phyloP scores from a whole-genome alignment of 129 eudicot species.

The Flaveria linearis region DNA sequence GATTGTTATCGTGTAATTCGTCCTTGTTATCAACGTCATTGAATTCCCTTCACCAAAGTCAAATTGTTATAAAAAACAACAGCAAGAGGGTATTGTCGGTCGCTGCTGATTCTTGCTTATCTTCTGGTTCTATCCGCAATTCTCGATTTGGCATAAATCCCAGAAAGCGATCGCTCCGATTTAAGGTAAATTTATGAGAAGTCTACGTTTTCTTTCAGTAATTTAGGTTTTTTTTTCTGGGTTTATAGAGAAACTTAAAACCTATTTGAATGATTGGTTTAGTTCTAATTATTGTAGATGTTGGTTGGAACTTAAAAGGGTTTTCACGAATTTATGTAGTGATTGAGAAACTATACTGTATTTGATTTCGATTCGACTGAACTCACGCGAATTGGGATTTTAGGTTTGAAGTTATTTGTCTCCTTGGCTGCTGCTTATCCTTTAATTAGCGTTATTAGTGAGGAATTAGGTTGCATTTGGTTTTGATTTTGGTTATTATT shows the following conservation, averaged over 20 bases:
- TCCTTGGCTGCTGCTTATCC: neutral
- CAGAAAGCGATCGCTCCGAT: conserved; percentile 44
- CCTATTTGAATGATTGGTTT: neutral
- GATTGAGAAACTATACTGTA: neutral
- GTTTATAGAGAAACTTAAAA: neutral
- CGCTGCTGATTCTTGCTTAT: conserved; percentile 33
- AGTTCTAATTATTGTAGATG: neutral
- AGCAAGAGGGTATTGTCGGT: conserved; percentile 39
- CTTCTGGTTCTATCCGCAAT: conserved; percentile 37
- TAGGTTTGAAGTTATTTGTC: conserved; percentile 5
- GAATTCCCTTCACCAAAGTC: conserved; percentile 52
- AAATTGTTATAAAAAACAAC: conserved; percentile 23
- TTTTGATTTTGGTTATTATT: conserved; percentile 3
- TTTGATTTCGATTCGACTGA: conserved; percentile 22
- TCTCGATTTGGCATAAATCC: conserved; percentile 42
- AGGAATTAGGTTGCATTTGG: conserved; percentile 20
- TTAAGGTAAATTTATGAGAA: conserved; percentile 54
- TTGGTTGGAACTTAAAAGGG: neutral
- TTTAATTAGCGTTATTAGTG: neutral
- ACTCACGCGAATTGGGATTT: conserved; percentile 17
- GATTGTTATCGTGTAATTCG: conserved; percentile 55
- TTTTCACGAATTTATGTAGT: neutral
- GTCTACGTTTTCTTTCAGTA: neutral
- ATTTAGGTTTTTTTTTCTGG: conserved; percentile 10
- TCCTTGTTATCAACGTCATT: conserved; percentile 54